Evolutionary conservation across 1,139 yeast species (phyloP), one percentile per base, ranked within the genome.

Genomic region (Yamadazyma siamensis): DNA sequence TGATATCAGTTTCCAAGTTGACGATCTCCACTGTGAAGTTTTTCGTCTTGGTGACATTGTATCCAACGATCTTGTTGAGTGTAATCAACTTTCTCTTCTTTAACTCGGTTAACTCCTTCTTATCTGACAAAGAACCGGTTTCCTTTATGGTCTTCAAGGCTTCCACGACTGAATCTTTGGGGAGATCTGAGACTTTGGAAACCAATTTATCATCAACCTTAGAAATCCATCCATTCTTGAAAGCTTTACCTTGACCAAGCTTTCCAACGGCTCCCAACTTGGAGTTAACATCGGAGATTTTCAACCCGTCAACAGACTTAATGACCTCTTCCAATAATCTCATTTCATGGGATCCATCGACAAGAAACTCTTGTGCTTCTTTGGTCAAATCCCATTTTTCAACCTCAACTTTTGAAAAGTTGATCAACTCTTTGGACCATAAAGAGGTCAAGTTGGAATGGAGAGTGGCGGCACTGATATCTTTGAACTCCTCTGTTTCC

Each of bases 241-340:
- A 91, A n/a, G 97, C 98, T 52, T 89, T 82, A 49, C 95, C 95
- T 65, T 91, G 98, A 38, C 98, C 99, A 41, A 89, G 74, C 49
- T 82, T 80, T 37, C 96, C 97, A 40, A 78, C 75, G 29, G 79
- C 65, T 30, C 97, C 96, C 59, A 89, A 69, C 42, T 81, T 76
- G 36, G 77, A 58, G 44, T 77, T 76, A 36, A 91, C 94, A 36
- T 91, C 96, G 15, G 83, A 58, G 45, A 91, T 80, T 52, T 85
- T 84, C 50, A 91, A 71, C 25, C 94, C 88, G 38, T 83, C 94
- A 36, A 88, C 59, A 23, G 83, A 70, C 49, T 79, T 74, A 40
- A 83, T 67, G 28, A 94, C 88, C 54, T 82, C 87, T 35, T 78
- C 73, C 45, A 86, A 75, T 32, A 94, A 73, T 46, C 94, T 77